A percentile compares a stretch with the other conserved stretches of the same genome.
Conservation (phyloP, 164 flowering plant genomes). For the Chimonanthus praecox region DNA sequence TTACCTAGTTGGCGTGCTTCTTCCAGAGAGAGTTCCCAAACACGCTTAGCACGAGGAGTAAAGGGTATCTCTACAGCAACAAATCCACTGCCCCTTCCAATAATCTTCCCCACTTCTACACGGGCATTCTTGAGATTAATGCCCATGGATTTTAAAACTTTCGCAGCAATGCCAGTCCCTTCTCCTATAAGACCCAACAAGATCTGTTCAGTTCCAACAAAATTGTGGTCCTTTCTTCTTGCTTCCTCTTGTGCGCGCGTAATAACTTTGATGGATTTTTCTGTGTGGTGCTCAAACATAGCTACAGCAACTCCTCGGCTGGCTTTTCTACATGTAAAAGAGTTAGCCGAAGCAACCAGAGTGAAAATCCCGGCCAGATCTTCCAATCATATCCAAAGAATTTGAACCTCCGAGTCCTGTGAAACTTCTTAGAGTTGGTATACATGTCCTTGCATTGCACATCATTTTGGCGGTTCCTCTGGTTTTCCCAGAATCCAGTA, state of each 20-base stretch:
- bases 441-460: constrained; percentile 10
- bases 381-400: constrained; percentile 39
- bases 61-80: constrained; percentile 94
- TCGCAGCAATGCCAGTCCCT: constrained; percentile 98
- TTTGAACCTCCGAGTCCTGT: constrained; percentile 62
- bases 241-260: constrained; percentile 99
- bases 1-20: constrained; percentile 97
- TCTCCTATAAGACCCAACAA: constrained; percentile 93
- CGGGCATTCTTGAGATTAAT: constrained; percentile 94
- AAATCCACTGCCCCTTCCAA: constrained; percentile 92
- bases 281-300: constrained; percentile 91
- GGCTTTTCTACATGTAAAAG: constrained; percentile 34
- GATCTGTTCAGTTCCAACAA: constrained; percentile 95
- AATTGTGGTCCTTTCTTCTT: constrained; percentile 86
- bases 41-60: constrained; percentile 95
- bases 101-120: constrained; percentile 92
- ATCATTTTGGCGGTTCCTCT: constrained; percentile 44
- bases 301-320: constrained; percentile 51
- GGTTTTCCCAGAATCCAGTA: constrained; percentile 32
- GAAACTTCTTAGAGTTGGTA: constrained; percentile 24
- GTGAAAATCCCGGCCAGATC: constrained; percentile 37
- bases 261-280: constrained; percentile 91
- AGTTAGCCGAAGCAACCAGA: constrained; percentile 41
- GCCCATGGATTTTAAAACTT: constrained; percentile 93
- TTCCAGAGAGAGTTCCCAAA: constrained; percentile 81